These are phyloP conservation scores for Saxophila tyrrhenica DNA, from an alignment of 495 filamentous ascomycete genomes.

Conservation along the genomic window DNA sequence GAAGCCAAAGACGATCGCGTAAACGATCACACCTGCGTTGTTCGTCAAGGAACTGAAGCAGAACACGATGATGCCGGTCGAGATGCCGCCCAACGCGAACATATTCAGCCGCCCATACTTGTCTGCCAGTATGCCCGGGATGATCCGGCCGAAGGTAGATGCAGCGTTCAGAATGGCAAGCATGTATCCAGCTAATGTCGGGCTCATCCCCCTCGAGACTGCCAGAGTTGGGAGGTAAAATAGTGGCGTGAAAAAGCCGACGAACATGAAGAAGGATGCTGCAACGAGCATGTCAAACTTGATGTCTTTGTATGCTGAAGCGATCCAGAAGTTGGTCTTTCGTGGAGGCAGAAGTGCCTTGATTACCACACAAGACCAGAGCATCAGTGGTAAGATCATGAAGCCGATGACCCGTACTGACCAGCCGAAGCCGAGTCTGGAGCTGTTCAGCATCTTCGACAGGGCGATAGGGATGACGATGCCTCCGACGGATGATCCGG, in stretches of 20 bases:
- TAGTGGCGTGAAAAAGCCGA: neutral
- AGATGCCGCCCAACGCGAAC: slow-evolving; percentile 39
- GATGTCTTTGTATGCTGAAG: neutral
- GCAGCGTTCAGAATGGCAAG: neutral
- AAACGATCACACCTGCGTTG: slow-evolving; percentile 29
- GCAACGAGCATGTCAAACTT: neutral
- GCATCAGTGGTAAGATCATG: slow-evolving; percentile 42
- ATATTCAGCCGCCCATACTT: slow-evolving; percentile 7
- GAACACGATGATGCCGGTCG: slow-evolving; percentile 41
- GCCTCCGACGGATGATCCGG: slow-evolving; percentile 48
- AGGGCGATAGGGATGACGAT: slow-evolving; percentile 52
- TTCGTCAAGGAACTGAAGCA: neutral
- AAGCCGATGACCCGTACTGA: slow-evolving; percentile 47
- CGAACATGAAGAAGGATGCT: neutral
- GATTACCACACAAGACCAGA: slow-evolving; percentile 42
- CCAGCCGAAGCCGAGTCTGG: slow-evolving; percentile 38
- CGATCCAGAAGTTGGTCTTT: neutral
- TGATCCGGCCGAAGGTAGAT: neutral
- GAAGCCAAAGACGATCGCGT: slow-evolving; percentile 51
- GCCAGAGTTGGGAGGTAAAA: neutral
- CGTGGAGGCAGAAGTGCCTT: slow-evolving; percentile 35
- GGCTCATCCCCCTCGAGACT: neutral
- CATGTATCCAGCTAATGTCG: neutral
- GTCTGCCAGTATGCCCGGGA: slow-evolving; percentile 6
- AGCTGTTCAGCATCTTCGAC: slow-evolving; percentile 33